Conservation (phyloP, 148 eudicot genomes). For the Hydrangea macrophylla region DNA sequence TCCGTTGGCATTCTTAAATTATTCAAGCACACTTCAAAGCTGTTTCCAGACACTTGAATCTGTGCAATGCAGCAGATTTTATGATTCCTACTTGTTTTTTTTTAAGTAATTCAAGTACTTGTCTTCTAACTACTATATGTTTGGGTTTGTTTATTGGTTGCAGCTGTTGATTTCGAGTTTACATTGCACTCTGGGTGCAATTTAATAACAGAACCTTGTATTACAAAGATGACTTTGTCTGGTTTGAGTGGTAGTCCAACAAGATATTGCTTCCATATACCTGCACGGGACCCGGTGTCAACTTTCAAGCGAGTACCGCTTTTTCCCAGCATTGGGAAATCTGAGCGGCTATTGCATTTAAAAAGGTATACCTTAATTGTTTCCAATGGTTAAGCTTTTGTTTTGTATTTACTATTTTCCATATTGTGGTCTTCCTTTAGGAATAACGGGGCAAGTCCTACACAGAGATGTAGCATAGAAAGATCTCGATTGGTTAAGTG, state of each 20-base stretch:
- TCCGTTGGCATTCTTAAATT: background rate
- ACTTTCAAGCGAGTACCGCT: conserved; percentile 22
- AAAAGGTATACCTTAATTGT: conserved; percentile 30
- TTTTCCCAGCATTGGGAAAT: conserved; percentile 21
- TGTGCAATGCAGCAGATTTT: background rate
- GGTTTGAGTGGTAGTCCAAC: conserved; percentile 53
- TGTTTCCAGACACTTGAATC: background rate
- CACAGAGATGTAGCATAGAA: conserved; percentile 22
- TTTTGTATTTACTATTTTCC: conserved; percentile 13
- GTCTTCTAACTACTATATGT: background rate
- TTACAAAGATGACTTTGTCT: conserved; percentile 37
- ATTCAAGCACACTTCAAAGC: background rate
- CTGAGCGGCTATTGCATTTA: conserved; percentile 18
- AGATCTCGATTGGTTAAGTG: conserved; percentile 31
- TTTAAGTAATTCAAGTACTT: background rate
- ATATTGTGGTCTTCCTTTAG: conserved; percentile 27
- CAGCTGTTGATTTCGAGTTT: background rate
- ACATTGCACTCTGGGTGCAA: background rate
- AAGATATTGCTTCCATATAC: conserved; percentile 46
- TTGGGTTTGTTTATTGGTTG: background rate
- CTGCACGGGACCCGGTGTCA: conserved; percentile 30
- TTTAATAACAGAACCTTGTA: background rate
- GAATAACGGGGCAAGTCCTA: conserved; percentile 28
- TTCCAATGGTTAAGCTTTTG: background rate
- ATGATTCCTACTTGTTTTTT: background rate